These are phyloP conservation scores for Halteria grandinella DNA, from an alignment of 73 alveolate genomes.

Conservation along the genomic window DNA sequence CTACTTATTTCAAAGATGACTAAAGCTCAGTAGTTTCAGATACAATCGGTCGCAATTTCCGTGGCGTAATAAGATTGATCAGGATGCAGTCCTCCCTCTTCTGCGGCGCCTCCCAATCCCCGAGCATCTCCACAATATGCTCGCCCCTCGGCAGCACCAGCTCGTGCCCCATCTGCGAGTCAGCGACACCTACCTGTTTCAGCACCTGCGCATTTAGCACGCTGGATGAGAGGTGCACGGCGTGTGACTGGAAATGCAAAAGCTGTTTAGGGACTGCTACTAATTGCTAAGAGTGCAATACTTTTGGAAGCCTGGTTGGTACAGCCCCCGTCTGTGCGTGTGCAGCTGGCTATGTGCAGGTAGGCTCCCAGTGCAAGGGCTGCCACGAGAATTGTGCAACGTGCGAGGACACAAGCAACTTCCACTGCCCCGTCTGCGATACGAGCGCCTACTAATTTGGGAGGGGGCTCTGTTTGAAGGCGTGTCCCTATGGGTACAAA, in stretches of 20 bases:
- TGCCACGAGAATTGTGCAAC: slow-evolving; percentile 36
- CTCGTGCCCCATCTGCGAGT: slow-evolving; percentile 23
- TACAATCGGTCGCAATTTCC: slow-evolving; percentile 12
- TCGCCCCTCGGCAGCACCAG: slow-evolving; percentile 7
- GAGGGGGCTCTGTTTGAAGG: slow-evolving; percentile 5
- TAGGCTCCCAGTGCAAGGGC: background rate
- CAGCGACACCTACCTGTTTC: background rate
- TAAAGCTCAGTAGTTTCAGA: background rate
- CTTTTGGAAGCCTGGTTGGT: background rate
- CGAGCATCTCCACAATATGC: background rate
- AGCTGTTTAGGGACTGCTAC: background rate
- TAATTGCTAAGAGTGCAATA: slow-evolving; percentile 5
- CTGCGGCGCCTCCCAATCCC: slow-evolving; percentile 3
- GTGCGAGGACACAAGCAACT: slow-evolving; percentile 14
- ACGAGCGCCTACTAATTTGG: slow-evolving; percentile 35
- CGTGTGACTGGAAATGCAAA: slow-evolving; percentile 26
- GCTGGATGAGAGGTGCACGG: background rate
- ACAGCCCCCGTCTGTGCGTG: slow-evolving; percentile 37
- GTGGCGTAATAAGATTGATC: slow-evolving; percentile 23
- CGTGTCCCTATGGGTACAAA: slow-evolving; percentile 27
- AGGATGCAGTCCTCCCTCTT: slow-evolving; percentile 5
- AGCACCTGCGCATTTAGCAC: slow-evolving; percentile 14
- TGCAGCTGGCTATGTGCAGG: slow-evolving; percentile 39
- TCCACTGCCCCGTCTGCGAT: slow-evolving; percentile 36
- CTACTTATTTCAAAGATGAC: background rate